Base-by-base conservation (phyloP, 805 yeast species). In the Schizosaccharomyces cryophilus region DNA sequence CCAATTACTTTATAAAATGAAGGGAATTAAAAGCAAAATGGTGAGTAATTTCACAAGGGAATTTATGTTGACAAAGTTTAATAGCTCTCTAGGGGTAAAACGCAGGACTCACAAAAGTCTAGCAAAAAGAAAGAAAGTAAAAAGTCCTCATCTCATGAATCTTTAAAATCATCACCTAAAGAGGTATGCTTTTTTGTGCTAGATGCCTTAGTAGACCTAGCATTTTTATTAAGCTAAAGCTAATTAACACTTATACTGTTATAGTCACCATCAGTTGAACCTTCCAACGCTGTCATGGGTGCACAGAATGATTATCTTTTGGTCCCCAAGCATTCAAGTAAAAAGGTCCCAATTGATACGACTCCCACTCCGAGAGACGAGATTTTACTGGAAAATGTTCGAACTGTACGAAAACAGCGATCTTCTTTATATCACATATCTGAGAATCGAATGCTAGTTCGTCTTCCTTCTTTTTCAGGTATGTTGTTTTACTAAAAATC, bases 391-490 rank as follows among this genome's bases (percentile, higher is more conserved):
- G 56, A 51, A n/a, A 29, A 29, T 21, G 30, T 29, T 29, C 30
- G 56, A 29, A 21, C 56, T 51, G 35, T 51, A 24, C 56, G 56
- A 24, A 51, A 51, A n/a, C 56, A 51, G 17, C 7, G 56, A 17
- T 51, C 56, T 24, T 51, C 56, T 29, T 29, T 51, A 19, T 24
- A 24, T 17, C 56, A 51, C 26, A 29, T 51, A 5, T 51, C 56
- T 24, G 35, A 51, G 24, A 29, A 51, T 24, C 35, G 56, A 24
- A 29, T 19, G 19, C 56, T 51, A 2, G 56, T 51, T 5, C 56
- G 56, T 51, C 56, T 51, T 51, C 56, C 56, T 24, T 24, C 56
- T 29, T 51, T 51, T 51, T 17, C 56, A 24, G 56, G 56, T 51
- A 51, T 51, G 30, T 5, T 21, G 6, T 51, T 24, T 51, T 21